phyloP scores from a whole-genome alignment of 2,329 filamentous ascomycete species.

The Nigrospora sphaerica region DNA sequence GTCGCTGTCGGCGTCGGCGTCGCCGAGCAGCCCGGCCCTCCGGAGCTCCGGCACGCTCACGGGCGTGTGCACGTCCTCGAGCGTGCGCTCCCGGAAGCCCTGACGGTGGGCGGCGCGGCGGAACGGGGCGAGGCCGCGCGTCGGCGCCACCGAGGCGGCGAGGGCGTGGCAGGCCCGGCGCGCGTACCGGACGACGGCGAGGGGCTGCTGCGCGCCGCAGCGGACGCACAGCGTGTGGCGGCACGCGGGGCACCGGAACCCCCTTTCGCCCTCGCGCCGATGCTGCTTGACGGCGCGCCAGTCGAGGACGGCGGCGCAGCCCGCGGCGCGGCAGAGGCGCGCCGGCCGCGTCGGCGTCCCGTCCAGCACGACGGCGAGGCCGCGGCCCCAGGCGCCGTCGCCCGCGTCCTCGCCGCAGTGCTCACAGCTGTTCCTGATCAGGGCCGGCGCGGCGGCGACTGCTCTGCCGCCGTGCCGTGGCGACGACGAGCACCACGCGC shows the following conservation, averaged over 20 bases:
- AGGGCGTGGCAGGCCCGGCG: not conserved
- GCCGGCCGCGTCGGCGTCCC: not conserved
- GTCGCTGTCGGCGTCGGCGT: not conserved
- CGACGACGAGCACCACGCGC: no score
- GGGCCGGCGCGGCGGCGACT: no score
- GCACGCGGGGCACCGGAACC: not conserved
- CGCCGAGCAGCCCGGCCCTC: not conserved
- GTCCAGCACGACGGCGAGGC: not conserved
- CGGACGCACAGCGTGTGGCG: not conserved
- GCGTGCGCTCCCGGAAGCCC: not conserved
- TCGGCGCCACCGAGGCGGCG: not conserved
- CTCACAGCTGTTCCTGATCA: not conserved
- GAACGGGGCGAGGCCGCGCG: not conserved
- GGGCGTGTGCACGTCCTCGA: not conserved
- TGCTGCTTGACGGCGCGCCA: not conserved
- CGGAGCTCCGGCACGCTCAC: not conserved
- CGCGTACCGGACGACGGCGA: not conserved
- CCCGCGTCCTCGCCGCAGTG: not conserved
- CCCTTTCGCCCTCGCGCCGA: not conserved
- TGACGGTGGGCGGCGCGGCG: not conserved
- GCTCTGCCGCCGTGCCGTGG: no score
- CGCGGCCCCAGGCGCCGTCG: not conserved
- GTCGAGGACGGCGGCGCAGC: not conserved
- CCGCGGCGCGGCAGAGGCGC: not conserved
- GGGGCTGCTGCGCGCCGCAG: not conserved